These are phyloP conservation scores for Microsporum ferrugineum DNA, from an alignment of 2,329 filamentous ascomycete genomes.

Conservation along the genomic window DNA sequence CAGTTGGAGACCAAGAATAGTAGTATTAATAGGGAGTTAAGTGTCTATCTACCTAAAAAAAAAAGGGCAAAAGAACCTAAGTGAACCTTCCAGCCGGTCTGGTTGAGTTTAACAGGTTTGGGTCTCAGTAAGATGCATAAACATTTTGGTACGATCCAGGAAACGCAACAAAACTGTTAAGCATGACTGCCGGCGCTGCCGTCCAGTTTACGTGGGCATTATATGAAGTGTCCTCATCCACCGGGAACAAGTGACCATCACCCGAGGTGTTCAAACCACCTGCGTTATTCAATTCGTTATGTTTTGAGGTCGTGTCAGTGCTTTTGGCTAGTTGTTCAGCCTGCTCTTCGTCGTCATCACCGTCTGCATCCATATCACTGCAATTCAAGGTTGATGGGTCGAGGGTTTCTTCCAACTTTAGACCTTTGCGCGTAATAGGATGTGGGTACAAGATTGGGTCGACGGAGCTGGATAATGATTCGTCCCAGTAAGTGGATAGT, in stretches of 20 bases:
- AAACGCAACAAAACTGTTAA: neutral
- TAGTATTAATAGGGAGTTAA: neutral
- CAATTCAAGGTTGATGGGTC: conserved; percentile 49
- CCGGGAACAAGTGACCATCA: neutral
- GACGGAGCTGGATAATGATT: conserved; percentile 29
- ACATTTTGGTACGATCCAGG: neutral
- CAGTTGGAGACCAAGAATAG: neutral
- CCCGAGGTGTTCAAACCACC: neutral
- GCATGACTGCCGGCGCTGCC: neutral
- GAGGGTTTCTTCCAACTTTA: conserved; percentile 70
- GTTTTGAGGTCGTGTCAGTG: neutral
- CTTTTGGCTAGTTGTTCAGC: conserved; percentile 20
- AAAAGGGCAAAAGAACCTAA: neutral
- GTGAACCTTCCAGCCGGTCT: neutral
- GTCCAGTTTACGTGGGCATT: neutral
- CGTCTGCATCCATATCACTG: conserved; percentile 39
- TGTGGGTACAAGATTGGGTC: conserved; percentile 35
- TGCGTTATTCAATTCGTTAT: neutral
- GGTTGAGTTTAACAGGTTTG: neutral
- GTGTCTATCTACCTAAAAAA: neutral
- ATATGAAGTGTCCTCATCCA: neutral
- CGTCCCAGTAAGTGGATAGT: conserved; percentile 42
- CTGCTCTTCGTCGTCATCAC: conserved; percentile 49
- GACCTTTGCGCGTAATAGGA: conserved; percentile 54
- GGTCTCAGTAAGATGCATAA: neutral